These are phyloP conservation scores for Spencermartinsiella europaea DNA, from an alignment of 805 yeast genomes.

Conservation along the genomic window DNA sequence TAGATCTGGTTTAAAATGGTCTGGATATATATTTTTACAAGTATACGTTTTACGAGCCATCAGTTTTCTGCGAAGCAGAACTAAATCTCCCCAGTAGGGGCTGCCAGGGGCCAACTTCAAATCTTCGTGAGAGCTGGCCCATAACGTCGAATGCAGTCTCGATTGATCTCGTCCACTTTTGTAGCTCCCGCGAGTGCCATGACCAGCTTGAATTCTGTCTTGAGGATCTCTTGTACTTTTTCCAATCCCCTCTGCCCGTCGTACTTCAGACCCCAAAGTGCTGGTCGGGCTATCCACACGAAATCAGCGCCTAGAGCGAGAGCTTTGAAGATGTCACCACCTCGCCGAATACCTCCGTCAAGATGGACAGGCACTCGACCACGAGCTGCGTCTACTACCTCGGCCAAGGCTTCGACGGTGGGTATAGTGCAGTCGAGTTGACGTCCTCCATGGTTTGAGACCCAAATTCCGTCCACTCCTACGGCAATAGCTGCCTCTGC, in stretches of 20 bases:
- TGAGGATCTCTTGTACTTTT: constrained; percentile 20
- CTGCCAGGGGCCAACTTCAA: no score
- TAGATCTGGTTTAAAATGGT: no score
- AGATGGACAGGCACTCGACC: constrained; percentile 52
- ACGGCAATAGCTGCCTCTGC: constrained; percentile 53
- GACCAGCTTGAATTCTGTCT: constrained; percentile 19
- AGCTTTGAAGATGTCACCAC: constrained; percentile 62
- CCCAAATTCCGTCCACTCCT: constrained; percentile 59
- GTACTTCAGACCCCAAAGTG: constrained; percentile 58
- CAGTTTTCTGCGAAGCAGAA: no score
- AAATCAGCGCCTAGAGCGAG: constrained; percentile 64
- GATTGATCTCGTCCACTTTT: constrained; percentile 15
- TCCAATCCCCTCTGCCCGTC: constrained; percentile 66
- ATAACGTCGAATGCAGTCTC: constrained; percentile 14
- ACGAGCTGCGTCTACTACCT: constrained; percentile 35
- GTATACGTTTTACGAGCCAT: no score
- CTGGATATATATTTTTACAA: no score
- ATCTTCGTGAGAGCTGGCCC: constrained; percentile 10
- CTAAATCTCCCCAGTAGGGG: no score
- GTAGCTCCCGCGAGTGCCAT: constrained; percentile 25
- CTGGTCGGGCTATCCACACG: constrained; percentile 64
- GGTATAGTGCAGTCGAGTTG: constrained; percentile 61
- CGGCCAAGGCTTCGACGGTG: constrained; percentile 59
- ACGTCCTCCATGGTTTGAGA: constrained; percentile 73
- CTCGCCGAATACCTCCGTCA: constrained; percentile 67